A percentile compares a stretch with the other conserved stretches of the same genome.
Conservation (phyloP, 441 rosid genomes). For the Jatropha podagrica region DNA sequence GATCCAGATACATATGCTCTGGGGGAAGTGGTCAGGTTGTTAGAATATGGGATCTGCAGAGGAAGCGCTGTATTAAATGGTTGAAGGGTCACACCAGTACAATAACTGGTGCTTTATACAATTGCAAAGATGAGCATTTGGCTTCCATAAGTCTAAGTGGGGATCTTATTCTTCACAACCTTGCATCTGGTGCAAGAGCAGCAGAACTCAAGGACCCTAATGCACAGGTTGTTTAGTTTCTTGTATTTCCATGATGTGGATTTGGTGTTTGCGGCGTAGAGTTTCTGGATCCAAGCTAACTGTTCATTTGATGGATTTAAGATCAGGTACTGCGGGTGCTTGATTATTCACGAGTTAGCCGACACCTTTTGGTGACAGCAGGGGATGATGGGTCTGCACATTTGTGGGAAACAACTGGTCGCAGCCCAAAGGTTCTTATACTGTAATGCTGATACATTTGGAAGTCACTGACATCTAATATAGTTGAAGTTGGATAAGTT, state of each 20-base stretch:
- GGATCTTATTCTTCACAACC: slow-evolving; percentile 90
- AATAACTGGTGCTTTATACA: slow-evolving; percentile 88
- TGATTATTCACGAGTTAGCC: slow-evolving; percentile 87
- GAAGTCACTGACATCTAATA: slow-evolving; percentile 3
- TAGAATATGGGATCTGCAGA: slow-evolving; percentile 95
- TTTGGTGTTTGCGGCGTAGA: slow-evolving; percentile 15
- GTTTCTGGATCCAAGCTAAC: slow-evolving; percentile 37
- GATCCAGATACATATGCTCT: slow-evolving; percentile 89
- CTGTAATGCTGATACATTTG: neutral
- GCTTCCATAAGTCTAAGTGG: slow-evolving; percentile 90
- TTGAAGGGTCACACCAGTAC: slow-evolving; percentile 87
- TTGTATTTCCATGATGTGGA: slow-evolving; percentile 21
- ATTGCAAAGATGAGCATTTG: slow-evolving; percentile 95
- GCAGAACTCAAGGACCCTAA: slow-evolving; percentile 93
- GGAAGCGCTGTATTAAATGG: slow-evolving; percentile 88
- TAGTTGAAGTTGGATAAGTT: slow-evolving; percentile 8
- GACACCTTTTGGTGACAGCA: slow-evolving; percentile 89
- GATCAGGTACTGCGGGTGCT: slow-evolving; percentile 96
- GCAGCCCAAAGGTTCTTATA: slow-evolving; percentile 72
- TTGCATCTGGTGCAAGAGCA: slow-evolving; percentile 85
- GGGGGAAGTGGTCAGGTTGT: slow-evolving; percentile 92
- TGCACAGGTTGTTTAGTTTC: slow-evolving; percentile 76
- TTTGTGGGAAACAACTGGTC: slow-evolving; percentile 95
- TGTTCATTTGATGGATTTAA: slow-evolving; percentile 47
- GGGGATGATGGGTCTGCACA: slow-evolving; percentile 98